These are phyloP conservation scores for Blumeria hordei DNA, from an alignment of 2,329 filamentous ascomycete genomes.

Conservation along the genomic window DNA sequence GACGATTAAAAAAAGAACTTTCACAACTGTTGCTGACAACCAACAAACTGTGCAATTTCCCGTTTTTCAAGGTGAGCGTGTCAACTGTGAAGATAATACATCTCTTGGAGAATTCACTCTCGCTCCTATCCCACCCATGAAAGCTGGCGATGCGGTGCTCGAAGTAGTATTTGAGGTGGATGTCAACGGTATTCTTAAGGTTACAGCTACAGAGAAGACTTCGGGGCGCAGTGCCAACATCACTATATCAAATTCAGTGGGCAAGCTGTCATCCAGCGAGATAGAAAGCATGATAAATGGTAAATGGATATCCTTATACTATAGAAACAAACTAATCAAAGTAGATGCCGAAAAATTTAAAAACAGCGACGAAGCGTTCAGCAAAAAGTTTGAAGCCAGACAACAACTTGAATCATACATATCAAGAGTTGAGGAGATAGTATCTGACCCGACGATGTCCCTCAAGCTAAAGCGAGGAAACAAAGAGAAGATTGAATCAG, in stretches of 20 bases:
- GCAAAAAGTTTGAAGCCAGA: slow-evolving; percentile 97
- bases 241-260: slow-evolving; percentile 97
- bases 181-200: slow-evolving; percentile 99
- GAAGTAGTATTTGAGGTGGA: slow-evolving; percentile 99
- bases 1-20: slow-evolving; percentile 59
- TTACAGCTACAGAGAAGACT: slow-evolving; percentile 96
- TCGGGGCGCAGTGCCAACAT: slow-evolving; percentile 97
- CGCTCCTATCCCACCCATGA: slow-evolving; percentile 49
- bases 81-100: slow-evolving; percentile 97
- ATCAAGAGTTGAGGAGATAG: slow-evolving; percentile 92
- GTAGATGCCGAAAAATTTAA: slow-evolving; percentile 92
- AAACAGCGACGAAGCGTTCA: slow-evolving; percentile 91
- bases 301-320: slow-evolving; percentile 17
- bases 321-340: slow-evolving; percentile 5
- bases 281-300: slow-evolving; percentile 95
- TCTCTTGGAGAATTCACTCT: slow-evolving; percentile 93
- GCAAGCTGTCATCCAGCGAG: slow-evolving; percentile 82
- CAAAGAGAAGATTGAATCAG: slow-evolving; percentile 98
- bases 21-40: slow-evolving; percentile 47
- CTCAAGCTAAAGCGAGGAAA: slow-evolving; percentile 96
- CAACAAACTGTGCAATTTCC: slow-evolving; percentile 8
- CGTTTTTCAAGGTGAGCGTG: slow-evolving; percentile 73
- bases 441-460: slow-evolving; percentile 85
- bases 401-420: slow-evolving; percentile 99
- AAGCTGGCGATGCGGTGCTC: slow-evolving; percentile 83